Percentiles rank a stretch among this genome's conserved stretches.
Conservation (phyloP, 2,329 filamentous ascomycete species). For the Pyrenophora teres region DNA sequence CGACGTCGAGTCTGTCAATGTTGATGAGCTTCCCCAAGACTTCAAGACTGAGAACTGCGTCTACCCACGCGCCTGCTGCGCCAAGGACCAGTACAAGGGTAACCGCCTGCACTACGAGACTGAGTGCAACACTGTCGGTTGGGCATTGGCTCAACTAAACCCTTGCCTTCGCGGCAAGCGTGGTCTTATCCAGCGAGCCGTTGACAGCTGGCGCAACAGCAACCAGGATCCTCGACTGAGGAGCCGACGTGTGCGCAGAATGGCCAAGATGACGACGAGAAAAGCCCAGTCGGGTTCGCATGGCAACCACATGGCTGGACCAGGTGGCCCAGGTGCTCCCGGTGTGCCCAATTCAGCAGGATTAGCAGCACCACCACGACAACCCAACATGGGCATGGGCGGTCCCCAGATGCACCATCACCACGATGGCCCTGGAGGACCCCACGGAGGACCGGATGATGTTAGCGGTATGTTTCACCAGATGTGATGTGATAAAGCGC, state of each 20-base stretch:
- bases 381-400: slow-evolving; percentile 72
- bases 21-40: slow-evolving; percentile 79
- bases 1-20: slow-evolving; percentile 94
- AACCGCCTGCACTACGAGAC: slow-evolving; percentile 97
- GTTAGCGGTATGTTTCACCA: slow-evolving; percentile 98
- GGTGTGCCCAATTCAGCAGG: slow-evolving; percentile 67
- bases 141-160: slow-evolving; percentile 93
- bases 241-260: slow-evolving; percentile 87
- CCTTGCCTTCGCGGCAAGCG: slow-evolving; percentile 88
- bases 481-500: slow-evolving; percentile 64
- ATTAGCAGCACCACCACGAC: slow-evolving; percentile 64
- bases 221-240: slow-evolving; percentile 92
- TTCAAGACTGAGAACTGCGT: slow-evolving; percentile 99
- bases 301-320: slow-evolving; percentile 69
- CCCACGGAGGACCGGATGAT: slow-evolving; percentile 70
- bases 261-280: slow-evolving; percentile 93
- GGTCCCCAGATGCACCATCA: slow-evolving; percentile 70
- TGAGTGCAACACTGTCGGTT: slow-evolving; percentile 99
- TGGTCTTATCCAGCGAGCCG: slow-evolving; percentile 92
- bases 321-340: slow-evolving; percentile 63
- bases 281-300: slow-evolving; percentile 69
- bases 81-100: slow-evolving; percentile 94
- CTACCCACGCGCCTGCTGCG: slow-evolving; percentile 91
- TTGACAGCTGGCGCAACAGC: slow-evolving; percentile 99
- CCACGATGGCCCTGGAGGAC: slow-evolving; percentile 71